A percentile compares a stretch with the other conserved stretches of the same genome.
These are phyloP conservation scores for Paspalum notatum DNA, from an alignment of 176 grass and related monocot genomes.

Conservation along the genomic window DNA sequence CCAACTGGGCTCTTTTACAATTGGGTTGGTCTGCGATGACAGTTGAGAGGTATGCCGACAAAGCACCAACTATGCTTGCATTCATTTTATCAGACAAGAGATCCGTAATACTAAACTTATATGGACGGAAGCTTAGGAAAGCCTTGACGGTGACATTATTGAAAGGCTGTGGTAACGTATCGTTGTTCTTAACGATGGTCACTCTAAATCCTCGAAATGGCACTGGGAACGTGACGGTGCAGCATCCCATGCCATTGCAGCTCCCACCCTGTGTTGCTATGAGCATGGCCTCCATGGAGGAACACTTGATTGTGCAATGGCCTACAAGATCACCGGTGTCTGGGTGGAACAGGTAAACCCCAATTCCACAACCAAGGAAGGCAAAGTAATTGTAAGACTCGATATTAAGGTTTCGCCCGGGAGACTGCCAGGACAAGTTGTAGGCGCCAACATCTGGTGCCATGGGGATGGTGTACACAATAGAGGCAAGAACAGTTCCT, in stretches of 20 bases:
- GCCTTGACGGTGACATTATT: conserved; percentile 26
- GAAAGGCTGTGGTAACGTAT: conserved; percentile 6
- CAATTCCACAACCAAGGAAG: conserved; percentile 34
- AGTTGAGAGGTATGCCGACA: neutral
- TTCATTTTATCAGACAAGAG: conserved; percentile 37
- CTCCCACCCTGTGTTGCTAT: conserved; percentile 2
- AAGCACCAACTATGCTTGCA: conserved; percentile 32
- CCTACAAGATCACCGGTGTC: conserved; percentile 7
- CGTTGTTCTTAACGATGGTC: conserved; percentile 10
- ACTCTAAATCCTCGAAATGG: conserved; percentile 24
- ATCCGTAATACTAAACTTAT: conserved; percentile 17
- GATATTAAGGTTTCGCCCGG: conserved; percentile 30
- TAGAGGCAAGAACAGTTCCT: conserved; percentile 26
- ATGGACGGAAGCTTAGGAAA: conserved; percentile 34
- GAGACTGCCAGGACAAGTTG: conserved; percentile 33
- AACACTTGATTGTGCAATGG: conserved; percentile 28
- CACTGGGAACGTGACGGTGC: conserved; percentile 4
- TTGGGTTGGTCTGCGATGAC: conserved; percentile 12
- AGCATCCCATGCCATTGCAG: conserved; percentile 45
- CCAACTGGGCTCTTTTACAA: neutral
- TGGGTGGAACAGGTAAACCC: conserved; percentile 27
- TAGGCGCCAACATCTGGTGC: neutral
- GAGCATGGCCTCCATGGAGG: conserved; percentile 21
- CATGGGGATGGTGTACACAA: conserved; percentile 39
- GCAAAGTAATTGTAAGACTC: conserved; percentile 30